phyloP scores from a whole-genome alignment of 805 yeast genomes.

The Dipodascus geniculatus region DNA sequence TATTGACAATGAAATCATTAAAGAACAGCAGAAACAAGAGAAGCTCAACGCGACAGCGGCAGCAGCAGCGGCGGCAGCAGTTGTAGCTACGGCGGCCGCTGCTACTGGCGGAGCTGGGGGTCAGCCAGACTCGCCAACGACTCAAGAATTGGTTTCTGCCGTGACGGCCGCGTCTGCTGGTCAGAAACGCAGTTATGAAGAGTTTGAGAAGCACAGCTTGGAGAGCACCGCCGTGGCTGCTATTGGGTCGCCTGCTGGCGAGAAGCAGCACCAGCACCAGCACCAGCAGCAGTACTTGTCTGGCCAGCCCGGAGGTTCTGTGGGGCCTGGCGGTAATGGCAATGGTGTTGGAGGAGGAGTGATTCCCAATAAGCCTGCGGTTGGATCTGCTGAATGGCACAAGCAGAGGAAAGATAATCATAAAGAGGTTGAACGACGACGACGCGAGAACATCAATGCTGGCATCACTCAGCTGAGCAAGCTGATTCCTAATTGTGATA shows the following conservation, averaged over 20 bases:
- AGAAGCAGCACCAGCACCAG: not conserved
- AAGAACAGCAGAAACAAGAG: constrained; percentile 4
- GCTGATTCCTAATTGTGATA: constrained; percentile 69
- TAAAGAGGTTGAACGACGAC: constrained; percentile 88
- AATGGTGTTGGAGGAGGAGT: not conserved
- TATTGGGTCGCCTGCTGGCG: not conserved
- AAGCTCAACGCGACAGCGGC: constrained; percentile 7
- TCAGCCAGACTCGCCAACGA: not conserved
- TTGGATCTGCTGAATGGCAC: constrained; percentile 80
- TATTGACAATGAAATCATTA: constrained; percentile 7
- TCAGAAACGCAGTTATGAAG: not conserved
- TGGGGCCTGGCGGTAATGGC: not conserved
- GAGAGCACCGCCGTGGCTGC: not conserved
- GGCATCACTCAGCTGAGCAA: constrained; percentile 78
- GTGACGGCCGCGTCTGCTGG: not conserved
- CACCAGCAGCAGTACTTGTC: not conserved
- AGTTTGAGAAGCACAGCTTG: not conserved
- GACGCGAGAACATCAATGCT: constrained; percentile 76
- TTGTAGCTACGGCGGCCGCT: constrained; percentile 5
- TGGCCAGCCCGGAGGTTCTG: not conserved
- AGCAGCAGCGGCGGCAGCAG: constrained; percentile 8
- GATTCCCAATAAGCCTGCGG: constrained; percentile 37
- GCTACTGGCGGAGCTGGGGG: not conserved
- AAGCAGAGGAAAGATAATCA: constrained; percentile 77
- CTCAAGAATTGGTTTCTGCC: not conserved